phyloP scores from a whole-genome alignment of 768 basidiomycete genomes.

The Trametes maxima region DNA sequence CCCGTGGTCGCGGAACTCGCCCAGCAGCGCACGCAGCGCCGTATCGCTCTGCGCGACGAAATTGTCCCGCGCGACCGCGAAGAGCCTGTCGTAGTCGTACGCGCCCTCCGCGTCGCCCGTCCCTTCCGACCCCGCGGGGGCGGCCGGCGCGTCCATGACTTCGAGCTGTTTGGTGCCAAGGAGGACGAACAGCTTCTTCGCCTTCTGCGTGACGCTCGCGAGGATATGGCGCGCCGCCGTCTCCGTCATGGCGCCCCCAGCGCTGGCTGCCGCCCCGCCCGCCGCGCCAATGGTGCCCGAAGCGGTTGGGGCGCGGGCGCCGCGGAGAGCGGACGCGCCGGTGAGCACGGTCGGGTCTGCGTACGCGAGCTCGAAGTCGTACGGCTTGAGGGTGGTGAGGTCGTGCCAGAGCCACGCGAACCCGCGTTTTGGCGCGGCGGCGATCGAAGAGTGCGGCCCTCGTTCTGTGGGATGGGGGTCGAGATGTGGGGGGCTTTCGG shows the following conservation, averaged over 20 bases:
- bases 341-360: conserved; percentile 65
- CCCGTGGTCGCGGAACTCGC: conserved; percentile 91
- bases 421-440: conserved; percentile 41
- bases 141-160: conserved; percentile 47
- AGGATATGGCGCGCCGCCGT: conserved; percentile 80
- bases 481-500: conserved; percentile 31
- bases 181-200: conserved; percentile 77
- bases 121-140: conserved; percentile 26
- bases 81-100: conserved; percentile 67
- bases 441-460: background rate
- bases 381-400: conserved; percentile 80
- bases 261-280: conserved; percentile 34
- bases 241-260: conserved; percentile 59
- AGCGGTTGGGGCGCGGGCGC: conserved; percentile 9
- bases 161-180: conserved; percentile 72
- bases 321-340: conserved; percentile 44
- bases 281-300: conserved; percentile 37
- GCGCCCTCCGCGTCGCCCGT: conserved; percentile 45
- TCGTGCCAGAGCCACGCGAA: conserved; percentile 89
- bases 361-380: conserved; percentile 74
- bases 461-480: conserved; percentile 1
- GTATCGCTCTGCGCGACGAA: conserved; percentile 92
- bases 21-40: conserved; percentile 76
- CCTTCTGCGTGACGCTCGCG: conserved; percentile 84
- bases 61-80: conserved; percentile 72